Conservation (phyloP, 1,139 yeast genomes). For the Suhomyces choctaworum region DNA sequence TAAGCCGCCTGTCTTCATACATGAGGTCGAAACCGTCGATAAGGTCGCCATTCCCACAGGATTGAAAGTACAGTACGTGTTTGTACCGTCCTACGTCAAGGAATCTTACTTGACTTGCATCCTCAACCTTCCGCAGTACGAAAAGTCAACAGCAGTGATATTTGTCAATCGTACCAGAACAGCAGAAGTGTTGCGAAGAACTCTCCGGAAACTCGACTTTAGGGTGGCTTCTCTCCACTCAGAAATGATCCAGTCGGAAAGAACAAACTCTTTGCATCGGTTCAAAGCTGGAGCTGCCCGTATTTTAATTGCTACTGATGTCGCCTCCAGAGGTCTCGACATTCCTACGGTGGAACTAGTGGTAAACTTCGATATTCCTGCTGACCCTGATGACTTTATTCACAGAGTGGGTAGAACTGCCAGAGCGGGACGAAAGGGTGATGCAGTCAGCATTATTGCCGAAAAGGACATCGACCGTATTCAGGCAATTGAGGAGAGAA, state of each 20-base stretch:
- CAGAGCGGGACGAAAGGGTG: constrained; percentile 85
- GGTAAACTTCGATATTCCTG: constrained; percentile 88
- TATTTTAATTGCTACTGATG: constrained; percentile 90
- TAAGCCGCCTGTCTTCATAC: constrained; percentile 69
- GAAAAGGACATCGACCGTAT: constrained; percentile 83
- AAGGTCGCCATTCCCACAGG: constrained; percentile 79
- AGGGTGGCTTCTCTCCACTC: constrained; percentile 91
- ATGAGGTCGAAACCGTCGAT: constrained; percentile 76
- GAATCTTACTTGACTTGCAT: constrained; percentile 82
- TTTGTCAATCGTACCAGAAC: constrained; percentile 90
- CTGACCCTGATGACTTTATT: constrained; percentile 94
- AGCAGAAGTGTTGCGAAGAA: constrained; percentile 82
- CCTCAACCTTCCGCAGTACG: constrained; percentile 61
- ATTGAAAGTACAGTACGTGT: constrained; percentile 54
- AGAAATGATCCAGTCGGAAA: constrained; percentile 88
- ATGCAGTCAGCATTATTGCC: constrained; percentile 64
- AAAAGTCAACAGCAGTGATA: constrained; percentile 70
- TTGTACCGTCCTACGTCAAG: constrained; percentile 80
- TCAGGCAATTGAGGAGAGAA: constrained; percentile 82
- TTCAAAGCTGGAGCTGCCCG: constrained; percentile 95
- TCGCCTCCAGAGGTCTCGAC: constrained; percentile 96
- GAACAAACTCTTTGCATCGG: constrained; percentile 87
- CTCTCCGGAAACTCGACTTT: constrained; percentile 69
- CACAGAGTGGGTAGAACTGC: constrained; percentile 99
- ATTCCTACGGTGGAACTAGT: constrained; percentile 91